A percentile compares a stretch with the other conserved stretches of the same genome.
Conservation (phyloP, 2,329 filamentous ascomycete species). For the Fusarium sp. region DNA sequence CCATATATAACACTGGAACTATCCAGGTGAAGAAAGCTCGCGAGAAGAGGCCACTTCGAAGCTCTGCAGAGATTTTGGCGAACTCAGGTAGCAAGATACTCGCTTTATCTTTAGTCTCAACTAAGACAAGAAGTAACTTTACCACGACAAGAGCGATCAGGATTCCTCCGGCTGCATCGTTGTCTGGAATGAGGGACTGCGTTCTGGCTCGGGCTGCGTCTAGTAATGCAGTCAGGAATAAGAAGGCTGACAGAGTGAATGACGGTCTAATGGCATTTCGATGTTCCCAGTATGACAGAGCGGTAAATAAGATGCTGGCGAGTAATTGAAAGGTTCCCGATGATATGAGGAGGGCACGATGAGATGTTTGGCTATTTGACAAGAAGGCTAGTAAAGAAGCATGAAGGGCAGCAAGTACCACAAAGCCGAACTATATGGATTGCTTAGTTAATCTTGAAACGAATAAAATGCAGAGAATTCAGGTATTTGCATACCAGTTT, state of each 20-base stretch:
- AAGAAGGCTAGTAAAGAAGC: neutral
- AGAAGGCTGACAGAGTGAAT: neutral
- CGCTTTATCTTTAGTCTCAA: neutral
- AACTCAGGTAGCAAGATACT: neutral
- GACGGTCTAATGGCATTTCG: neutral
- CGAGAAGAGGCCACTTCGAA: conserved; percentile 1
- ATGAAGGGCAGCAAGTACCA: neutral
- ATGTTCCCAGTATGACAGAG: conserved; percentile 1
- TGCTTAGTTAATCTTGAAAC: too few relatives aligned
- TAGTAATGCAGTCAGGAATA: neutral
- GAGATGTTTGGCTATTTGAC: neutral
- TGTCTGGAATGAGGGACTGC: neutral
- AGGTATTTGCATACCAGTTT: neutral
- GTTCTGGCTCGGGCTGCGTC: conserved; percentile 9
- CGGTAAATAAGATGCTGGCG: neutral
- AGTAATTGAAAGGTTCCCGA: conserved; percentile 1
- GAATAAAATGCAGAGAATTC: neutral
- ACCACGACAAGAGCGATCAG: neutral
- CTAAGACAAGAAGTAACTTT: neutral
- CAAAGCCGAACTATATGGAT: neutral
- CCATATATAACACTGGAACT: neutral
- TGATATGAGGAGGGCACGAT: neutral
- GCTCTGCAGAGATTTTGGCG: neutral
- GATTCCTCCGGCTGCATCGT: neutral
- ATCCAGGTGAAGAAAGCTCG: conserved; percentile 5